Conservation (phyloP, 495 filamentous ascomycete genomes). For the Trichoderma reesei region DNA sequence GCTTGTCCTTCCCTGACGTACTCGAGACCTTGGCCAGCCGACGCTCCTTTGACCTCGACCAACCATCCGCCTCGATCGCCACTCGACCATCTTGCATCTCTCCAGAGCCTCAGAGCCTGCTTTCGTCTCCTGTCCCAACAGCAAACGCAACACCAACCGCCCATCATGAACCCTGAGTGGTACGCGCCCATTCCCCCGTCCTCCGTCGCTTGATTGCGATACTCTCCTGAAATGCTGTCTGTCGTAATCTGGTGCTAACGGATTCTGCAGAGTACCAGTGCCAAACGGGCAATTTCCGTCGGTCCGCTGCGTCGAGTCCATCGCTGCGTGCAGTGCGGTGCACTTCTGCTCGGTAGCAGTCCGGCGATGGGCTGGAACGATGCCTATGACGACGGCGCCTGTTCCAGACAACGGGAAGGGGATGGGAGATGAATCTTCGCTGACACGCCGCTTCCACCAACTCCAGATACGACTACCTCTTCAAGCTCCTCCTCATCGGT, state of each 20-base stretch:
- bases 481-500: slow-evolving; percentile 99
- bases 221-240: slow-evolving; percentile 11
- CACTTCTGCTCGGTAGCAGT: too few relatives aligned
- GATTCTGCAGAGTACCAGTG: slow-evolving; percentile 15
- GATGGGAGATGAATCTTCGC: not conserved
- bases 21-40: slow-evolving; percentile 1
- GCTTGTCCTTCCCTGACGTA: slow-evolving; percentile 6
- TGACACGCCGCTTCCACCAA: not conserved
- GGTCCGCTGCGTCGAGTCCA: not conserved
- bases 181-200: slow-evolving; percentile 38
- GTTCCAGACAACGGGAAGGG: not conserved
- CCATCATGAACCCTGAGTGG: slow-evolving; percentile 93
- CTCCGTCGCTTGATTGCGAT: slow-evolving; percentile 15
- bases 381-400: not conserved
- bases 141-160: not conserved
- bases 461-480: slow-evolving; percentile 97
- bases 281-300: not conserved
- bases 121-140: not conserved
- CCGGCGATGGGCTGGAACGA: not conserved
- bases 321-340: not conserved
- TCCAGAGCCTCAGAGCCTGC: not conserved
- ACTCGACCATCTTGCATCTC: not conserved
- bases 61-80: slow-evolving; percentile 4
- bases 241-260: slow-evolving; percentile 16
- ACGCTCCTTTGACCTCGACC: slow-evolving; percentile 8